Evolutionary conservation across 177 flowering plant genomes (phyloP).

Genomic region (Vitis hybrid): DNA sequence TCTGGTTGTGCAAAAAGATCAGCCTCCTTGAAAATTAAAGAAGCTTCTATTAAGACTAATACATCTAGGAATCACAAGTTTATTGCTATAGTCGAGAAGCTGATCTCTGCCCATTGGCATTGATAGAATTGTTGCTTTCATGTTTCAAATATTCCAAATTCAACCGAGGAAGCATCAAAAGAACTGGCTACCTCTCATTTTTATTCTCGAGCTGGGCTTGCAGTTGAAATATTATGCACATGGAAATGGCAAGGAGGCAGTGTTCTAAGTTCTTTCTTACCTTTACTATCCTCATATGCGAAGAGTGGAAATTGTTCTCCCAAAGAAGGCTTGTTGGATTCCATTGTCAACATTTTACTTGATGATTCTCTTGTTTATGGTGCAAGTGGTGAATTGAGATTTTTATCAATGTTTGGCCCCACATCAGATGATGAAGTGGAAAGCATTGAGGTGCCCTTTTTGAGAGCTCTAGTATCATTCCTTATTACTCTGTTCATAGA

Average conservation of each 20-base stretch:
- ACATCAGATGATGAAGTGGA: constrained; percentile 51
- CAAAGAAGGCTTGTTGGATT: constrained; percentile 43
- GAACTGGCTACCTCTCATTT: constrained; percentile 9
- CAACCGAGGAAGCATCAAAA: constrained; percentile 23
- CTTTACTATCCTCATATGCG: constrained; percentile 45
- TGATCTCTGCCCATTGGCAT: constrained; percentile 58
- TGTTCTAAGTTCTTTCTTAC: constrained; percentile 67
- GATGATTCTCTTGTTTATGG: constrained; percentile 78
- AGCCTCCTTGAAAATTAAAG: too few relatives aligned
- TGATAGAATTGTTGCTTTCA: constrained; percentile 49
- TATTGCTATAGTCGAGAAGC: constrained; percentile 59
- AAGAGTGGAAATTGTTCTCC: constrained; percentile 22
- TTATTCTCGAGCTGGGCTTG: constrained; percentile 75
- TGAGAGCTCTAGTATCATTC: constrained; percentile 73
- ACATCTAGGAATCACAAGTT: constrained; percentile 30
- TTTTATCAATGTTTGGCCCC: constrained; percentile 34
- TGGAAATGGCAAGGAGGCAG: constrained; percentile 91
- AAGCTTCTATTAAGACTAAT: too few relatives aligned
- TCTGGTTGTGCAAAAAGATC: too few relatives aligned
- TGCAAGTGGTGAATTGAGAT: constrained; percentile 25
- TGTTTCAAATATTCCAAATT: constrained; percentile 13
- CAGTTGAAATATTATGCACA: constrained; percentile 83
- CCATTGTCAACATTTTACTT: constrained; percentile 60
- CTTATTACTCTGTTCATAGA: constrained; percentile 49
- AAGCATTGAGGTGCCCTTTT: constrained; percentile 60